These are phyloP conservation scores for Saccharomycopsis amapae DNA, from an alignment of 805 yeast genomes.

Conservation along the genomic window DNA sequence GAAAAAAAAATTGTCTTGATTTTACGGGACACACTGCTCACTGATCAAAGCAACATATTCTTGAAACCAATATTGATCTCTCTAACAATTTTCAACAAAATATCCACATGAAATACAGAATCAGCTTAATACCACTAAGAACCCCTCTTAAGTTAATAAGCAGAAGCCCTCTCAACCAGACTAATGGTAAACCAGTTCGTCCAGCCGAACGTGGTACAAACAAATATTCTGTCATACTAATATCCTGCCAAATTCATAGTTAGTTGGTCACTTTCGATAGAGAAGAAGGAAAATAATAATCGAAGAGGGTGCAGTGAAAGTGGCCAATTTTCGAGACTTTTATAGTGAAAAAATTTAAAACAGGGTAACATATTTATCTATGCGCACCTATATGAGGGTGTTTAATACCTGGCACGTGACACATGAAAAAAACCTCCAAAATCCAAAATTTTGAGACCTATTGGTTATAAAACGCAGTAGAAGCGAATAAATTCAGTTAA, in stretches of 20 bases:
- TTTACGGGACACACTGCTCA: slow-evolving; percentile 40
- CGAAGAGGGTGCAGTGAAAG: too few relatives aligned
- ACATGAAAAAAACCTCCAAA: too few relatives aligned
- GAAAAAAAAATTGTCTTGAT: slow-evolving; percentile 33
- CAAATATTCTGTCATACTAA: slow-evolving; percentile 3
- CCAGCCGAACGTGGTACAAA: too few relatives aligned
- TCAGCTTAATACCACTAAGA: not conserved
- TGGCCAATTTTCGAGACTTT: too few relatives aligned
- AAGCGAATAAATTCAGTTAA: too few relatives aligned
- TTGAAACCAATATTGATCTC: slow-evolving; percentile 36
- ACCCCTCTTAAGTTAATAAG: slow-evolving; percentile 21
- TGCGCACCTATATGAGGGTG: too few relatives aligned
- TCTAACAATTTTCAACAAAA: slow-evolving; percentile 26
- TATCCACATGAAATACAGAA: slow-evolving; percentile 8
- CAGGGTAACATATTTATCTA: too few relatives aligned
- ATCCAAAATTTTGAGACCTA: too few relatives aligned
- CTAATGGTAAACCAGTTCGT: not conserved
- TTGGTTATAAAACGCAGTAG: too few relatives aligned
- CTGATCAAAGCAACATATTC: slow-evolving; percentile 33
- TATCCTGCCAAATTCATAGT: not conserved
- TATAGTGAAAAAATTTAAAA: too few relatives aligned
- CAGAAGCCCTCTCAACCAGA: slow-evolving; percentile 12
- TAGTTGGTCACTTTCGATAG: slow-evolving; percentile 21
- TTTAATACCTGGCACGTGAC: too few relatives aligned
- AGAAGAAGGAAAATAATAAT: too few relatives aligned